Evolutionary conservation across 352 stramenopile species (phyloP).

Genomic region (Pilasporangium apinafurcum): DNA sequence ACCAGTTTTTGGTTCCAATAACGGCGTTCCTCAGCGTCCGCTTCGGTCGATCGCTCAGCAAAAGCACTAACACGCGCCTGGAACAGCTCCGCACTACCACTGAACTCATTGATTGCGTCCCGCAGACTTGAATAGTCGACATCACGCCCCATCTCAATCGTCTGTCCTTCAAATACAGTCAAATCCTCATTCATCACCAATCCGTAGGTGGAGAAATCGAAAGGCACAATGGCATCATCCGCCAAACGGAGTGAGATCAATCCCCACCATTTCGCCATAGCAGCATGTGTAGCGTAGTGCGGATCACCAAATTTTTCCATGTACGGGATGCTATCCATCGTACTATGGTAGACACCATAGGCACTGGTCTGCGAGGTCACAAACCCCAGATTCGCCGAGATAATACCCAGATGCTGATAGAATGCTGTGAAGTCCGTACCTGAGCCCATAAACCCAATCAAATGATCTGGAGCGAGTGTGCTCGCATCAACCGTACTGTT

Average conservation of each 20-base stretch:
- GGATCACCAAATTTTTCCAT: constrained; percentile 54
- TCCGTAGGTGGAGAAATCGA: constrained; percentile 68
- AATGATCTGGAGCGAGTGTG: constrained; percentile 25
- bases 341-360: constrained; percentile 84
- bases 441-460: constrained; percentile 44
- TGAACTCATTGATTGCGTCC: constrained; percentile 34
- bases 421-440: constrained; percentile 71
- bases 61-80: constrained; percentile 9
- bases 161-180: constrained; percentile 14
- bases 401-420: constrained; percentile 74
- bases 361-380: constrained; percentile 6
- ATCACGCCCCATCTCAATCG: constrained; percentile 4
- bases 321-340: constrained; percentile 81
- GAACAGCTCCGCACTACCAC: constrained; percentile 18
- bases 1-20: constrained; percentile 46
- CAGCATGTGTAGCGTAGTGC: constrained; percentile 43
- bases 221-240: constrained; percentile 43
- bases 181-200: constrained; percentile 52
- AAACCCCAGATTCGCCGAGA: constrained; percentile 66
- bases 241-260: constrained; percentile 53
- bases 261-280: constrained; percentile 51
- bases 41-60: background rate
- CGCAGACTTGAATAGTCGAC: constrained; percentile 29
- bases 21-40: background rate
- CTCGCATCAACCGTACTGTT: constrained; percentile 7